Evolutionary conservation across 176 grass and related monocot genomes (phyloP).

Genomic region (Phragmites australis): DNA sequence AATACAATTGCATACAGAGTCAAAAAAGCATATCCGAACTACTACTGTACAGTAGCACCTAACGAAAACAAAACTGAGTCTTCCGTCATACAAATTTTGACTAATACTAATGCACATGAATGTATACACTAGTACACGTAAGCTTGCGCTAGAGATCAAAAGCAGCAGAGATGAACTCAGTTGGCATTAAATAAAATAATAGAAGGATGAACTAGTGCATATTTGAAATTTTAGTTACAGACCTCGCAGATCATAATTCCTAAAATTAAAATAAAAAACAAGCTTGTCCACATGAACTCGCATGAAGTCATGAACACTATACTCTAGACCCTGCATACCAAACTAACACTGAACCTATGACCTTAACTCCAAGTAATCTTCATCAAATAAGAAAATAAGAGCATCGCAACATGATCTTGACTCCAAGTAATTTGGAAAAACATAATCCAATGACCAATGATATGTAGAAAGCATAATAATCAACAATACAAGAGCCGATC

Average conservation of each 20-base stretch:
- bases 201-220: not conserved
- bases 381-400: too few species aligned
- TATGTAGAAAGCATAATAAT: not conserved
- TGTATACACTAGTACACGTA: not conserved
- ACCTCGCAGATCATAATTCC: not conserved
- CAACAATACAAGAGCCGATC: too few species aligned
- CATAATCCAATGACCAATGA: not conserved
- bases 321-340: not conserved
- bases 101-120: not conserved
- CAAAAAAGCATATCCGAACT: not conserved
- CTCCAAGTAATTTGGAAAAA: too few species aligned
- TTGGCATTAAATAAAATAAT: not conserved
- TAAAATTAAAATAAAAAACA: not conserved
- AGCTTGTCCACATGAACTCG: not conserved
- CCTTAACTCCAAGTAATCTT: not conserved
- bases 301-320: not conserved
- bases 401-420: too few species aligned
- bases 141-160: too few species aligned
- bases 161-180: not conserved
- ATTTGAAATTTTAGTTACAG: constrained; percentile 15
- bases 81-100: not conserved
- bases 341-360: too few species aligned
- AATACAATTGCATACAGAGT: not conserved
- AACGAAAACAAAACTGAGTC: too few species aligned
- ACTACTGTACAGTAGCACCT: too few species aligned